Conservation (phyloP, 208 protist genomes). For the Leishmania arabica region DNA sequence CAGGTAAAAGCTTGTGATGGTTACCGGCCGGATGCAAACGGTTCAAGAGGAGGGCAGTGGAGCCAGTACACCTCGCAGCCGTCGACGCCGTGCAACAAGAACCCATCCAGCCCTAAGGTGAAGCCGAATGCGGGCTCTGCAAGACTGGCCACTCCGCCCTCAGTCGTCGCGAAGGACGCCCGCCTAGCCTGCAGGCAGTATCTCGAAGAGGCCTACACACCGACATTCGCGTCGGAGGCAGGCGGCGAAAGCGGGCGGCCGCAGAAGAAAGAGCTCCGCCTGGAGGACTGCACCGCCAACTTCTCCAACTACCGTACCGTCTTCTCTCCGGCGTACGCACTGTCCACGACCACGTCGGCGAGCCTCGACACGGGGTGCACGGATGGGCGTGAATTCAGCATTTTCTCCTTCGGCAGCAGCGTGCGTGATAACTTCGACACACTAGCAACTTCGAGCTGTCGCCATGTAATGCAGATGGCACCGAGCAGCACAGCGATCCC, state of each 20-base stretch:
- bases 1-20: neutral
- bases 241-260: slow-evolving; percentile 10
- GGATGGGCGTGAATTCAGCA: slow-evolving; percentile 26
- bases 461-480: neutral
- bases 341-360: slow-evolving; percentile 14
- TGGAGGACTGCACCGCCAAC: slow-evolving; percentile 11
- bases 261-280: slow-evolving; percentile 29
- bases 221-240: neutral
- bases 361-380: slow-evolving; percentile 27
- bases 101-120: neutral
- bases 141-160: slow-evolving; percentile 13
- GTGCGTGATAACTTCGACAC: slow-evolving; percentile 14
- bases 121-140: neutral
- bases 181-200: slow-evolving; percentile 28
- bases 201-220: slow-evolving; percentile 19
- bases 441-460: neutral
- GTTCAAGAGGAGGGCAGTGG: neutral
- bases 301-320: neutral
- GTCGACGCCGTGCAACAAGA: slow-evolving; percentile 15
- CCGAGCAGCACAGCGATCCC: neutral
- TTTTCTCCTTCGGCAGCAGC: slow-evolving; percentile 35
- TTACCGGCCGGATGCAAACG: slow-evolving; percentile 3
- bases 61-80: slow-evolving; percentile 5
- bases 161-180: slow-evolving; percentile 16
- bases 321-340: slow-evolving; percentile 9